A percentile compares a stretch with the other conserved stretches of the same genome.
These are phyloP conservation scores for Aspergillus fijiensis DNA, from an alignment of 2,329 filamentous ascomycete species.

Conservation along the genomic window DNA sequence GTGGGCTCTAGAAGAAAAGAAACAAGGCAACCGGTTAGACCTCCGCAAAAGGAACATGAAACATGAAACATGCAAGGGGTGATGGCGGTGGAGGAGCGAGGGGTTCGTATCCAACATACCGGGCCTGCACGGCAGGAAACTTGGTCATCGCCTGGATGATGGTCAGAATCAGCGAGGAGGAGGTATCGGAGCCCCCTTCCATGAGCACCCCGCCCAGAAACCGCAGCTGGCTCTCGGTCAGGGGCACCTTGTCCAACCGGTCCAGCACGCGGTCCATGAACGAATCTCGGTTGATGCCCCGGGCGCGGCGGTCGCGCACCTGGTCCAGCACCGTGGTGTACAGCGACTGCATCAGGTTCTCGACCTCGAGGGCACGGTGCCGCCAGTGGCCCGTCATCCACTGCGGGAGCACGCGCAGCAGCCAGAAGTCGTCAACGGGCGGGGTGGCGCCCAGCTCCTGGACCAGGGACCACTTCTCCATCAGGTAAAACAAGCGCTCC, in stretches of 20 bases:
- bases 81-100: too few species aligned
- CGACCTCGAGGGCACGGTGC: conserved; percentile 38
- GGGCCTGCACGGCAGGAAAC: conserved; percentile 46
- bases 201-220: conserved; percentile 42
- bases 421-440: conserved; percentile 49
- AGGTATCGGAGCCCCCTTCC: conserved; percentile 48
- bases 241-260: conserved; percentile 34
- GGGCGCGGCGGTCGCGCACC: conserved; percentile 36
- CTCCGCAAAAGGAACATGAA: too few species aligned
- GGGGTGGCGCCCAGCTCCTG: conserved; percentile 51
- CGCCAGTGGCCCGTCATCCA: conserved; percentile 43
- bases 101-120: too few species aligned
- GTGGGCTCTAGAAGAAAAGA: conserved; percentile 37
- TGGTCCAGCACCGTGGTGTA: conserved; percentile 37
- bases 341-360: conserved; percentile 43
- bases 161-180: conserved; percentile 41
- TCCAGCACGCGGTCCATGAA: conserved; percentile 47
- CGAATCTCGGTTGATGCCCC: conserved; percentile 25
- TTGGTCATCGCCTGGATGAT: conserved; percentile 53
- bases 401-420: conserved; percentile 46
- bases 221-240: conserved; percentile 44
- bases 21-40: background rate
- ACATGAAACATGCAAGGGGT: too few species aligned
- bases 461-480: conserved; percentile 46
- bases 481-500: conserved; percentile 43